Base-by-base conservation (phyloP, 1,139 yeast genomes). In the Cylindricascospora bacillispora region DNA sequence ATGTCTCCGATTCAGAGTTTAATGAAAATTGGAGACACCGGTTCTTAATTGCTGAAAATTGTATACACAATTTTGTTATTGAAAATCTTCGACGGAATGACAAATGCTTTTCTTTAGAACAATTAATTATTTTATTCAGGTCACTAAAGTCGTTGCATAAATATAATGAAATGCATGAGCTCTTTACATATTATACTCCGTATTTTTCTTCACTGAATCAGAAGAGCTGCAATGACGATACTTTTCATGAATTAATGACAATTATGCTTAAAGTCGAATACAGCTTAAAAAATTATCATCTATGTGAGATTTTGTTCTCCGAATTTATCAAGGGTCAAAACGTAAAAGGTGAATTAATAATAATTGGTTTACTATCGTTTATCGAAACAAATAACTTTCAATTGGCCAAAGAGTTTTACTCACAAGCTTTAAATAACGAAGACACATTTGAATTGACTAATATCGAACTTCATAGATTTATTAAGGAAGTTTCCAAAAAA, bases 351-450 rank as follows among this genome's bases (percentile, higher is more conserved):
- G 31, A 33, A 2, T 33, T 44, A 9, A 34, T 48, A 6, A 28
- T 37, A 11, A 27, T 47, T n/a, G 56, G 55, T 2, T 35, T 52
- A 12, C 37, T 40, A 21, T 39, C 54, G 3, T 45, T 49, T 29
- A 35, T 50, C n/a, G 39, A 41, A 28, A 45, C 41, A 29, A 42
- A 41, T 16, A 49, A 51, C 29, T 28, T 41, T 20, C 47, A 43
- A 24, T 34, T 48, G 13, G 54, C 54, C n/a, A 49, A 45, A 29
- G 54, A 49, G 29, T 50, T 51, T 31, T 52, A 40, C 31, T 35
- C 38, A 4, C 52, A 51, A 25, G 38, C 47, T 11, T 26, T 49
- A 29, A 37, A 40, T n/a, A 44, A 47, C 35, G 44, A 41, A 20
- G 53, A 50, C 15, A 41, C 43, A 0, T 51, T 48, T 25, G 49